Evolutionary conservation across 139 green algal species (phyloP).

Genomic region (Micromonas commoda): DNA sequence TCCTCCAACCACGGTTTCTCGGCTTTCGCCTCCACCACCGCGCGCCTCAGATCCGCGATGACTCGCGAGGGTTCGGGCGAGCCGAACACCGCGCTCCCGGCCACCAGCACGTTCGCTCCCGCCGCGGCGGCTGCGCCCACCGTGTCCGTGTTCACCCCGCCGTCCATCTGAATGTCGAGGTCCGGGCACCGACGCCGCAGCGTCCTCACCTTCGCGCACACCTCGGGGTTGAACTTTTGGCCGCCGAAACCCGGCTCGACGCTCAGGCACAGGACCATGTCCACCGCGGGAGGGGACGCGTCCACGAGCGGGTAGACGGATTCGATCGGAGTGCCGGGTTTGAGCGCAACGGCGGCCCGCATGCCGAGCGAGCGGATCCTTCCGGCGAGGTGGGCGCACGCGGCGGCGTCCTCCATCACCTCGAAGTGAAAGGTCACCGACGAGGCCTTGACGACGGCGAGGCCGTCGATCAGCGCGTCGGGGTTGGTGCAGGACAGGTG

Average conservation of each 20-base stretch:
- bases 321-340: constrained; percentile 50
- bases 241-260: constrained; percentile 86
- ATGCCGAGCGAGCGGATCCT: constrained; percentile 49
- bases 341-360: constrained; percentile 68
- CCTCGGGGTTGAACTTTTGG: constrained; percentile 43
- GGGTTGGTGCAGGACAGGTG: constrained; percentile 62
- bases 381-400: background rate
- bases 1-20: background rate
- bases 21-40: background rate
- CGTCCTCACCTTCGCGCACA: constrained; percentile 4
- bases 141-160: constrained; percentile 19
- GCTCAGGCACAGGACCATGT: constrained; percentile 73
- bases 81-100: constrained; percentile 31
- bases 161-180: constrained; percentile 33
- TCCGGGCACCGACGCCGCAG: constrained; percentile 4
- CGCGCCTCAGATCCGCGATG: background rate
- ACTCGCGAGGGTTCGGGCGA: background rate
- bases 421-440: constrained; percentile 23
- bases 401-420: background rate
- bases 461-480: constrained; percentile 62
- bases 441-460: constrained; percentile 35
- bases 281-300: constrained; percentile 33
- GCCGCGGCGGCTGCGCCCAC: constrained; percentile 5
- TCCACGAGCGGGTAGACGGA: constrained; percentile 24
- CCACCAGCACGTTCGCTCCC: constrained; percentile 35